Conservation (phyloP, 169 alveolate species). For the Plasmodium adleri region DNA sequence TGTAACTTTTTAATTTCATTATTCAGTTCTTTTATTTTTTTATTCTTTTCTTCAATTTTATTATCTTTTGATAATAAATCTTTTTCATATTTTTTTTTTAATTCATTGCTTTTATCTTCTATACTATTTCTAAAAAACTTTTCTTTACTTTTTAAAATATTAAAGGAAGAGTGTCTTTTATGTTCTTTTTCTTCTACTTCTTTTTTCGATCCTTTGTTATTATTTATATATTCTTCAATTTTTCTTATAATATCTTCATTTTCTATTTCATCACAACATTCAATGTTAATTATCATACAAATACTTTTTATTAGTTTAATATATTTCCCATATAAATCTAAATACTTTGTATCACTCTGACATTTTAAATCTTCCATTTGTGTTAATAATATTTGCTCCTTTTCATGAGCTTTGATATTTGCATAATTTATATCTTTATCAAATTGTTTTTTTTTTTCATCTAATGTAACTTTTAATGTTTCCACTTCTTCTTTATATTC, state of each 20-base stretch:
- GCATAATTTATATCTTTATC: slow-evolving; percentile 42
- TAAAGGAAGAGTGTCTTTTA: no score
- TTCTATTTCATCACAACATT: slow-evolving; percentile 20
- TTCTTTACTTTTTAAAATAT: not conserved
- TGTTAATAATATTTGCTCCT: slow-evolving; percentile 7
- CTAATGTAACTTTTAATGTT: slow-evolving; percentile 1
- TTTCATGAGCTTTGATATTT: slow-evolving; percentile 26
- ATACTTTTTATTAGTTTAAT: slow-evolving; percentile 19
- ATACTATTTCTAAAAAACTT: not conserved
- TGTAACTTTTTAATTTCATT: slow-evolving; percentile 14
- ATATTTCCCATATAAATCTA: slow-evolving; percentile 17
- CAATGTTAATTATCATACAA: slow-evolving; percentile 11
- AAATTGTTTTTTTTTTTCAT: slow-evolving; percentile 6
- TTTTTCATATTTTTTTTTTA: not conserved
- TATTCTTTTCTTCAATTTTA: slow-evolving; percentile 20
- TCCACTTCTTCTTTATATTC: slow-evolving; percentile 26
- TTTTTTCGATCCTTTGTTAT: not conserved
- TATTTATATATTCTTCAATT: slow-evolving; percentile 19
- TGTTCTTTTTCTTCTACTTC: not conserved
- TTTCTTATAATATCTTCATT: slow-evolving; percentile 10
- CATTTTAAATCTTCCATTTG: slow-evolving; percentile 34
- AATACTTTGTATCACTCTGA: not conserved
- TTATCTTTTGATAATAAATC: slow-evolving; percentile 29
- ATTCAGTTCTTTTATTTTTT: slow-evolving; percentile 27
- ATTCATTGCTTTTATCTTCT: slow-evolving; percentile 11